Conservation (phyloP, 306 rosid species). For the Vigna unguiculata region DNA sequence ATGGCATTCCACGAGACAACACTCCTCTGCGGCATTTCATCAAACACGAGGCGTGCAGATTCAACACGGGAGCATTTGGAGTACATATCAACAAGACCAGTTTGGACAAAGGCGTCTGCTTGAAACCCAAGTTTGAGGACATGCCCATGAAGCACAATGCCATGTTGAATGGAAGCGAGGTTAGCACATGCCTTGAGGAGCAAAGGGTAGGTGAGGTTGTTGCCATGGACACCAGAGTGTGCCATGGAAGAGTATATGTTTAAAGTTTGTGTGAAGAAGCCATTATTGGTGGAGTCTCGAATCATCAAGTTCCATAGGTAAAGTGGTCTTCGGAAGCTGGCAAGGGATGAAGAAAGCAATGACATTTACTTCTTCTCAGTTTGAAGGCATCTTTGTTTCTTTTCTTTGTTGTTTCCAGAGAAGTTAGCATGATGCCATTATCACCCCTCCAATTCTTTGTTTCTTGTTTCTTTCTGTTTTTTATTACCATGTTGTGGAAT, state of each 20-base stretch:
- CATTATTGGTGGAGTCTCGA: conserved; percentile 54
- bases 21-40: conserved; percentile 61
- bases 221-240: conserved; percentile 55
- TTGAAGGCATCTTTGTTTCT: background rate
- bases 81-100: conserved; percentile 57
- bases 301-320: conserved; percentile 66
- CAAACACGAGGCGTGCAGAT: conserved; percentile 51
- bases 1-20: conserved; percentile 69
- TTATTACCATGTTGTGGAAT: background rate
- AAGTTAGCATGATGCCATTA: too few species aligned
- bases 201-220: conserved; percentile 59
- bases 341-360: conserved; percentile 35
- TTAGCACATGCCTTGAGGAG: conserved; percentile 62
- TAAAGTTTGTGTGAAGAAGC: conserved; percentile 49
- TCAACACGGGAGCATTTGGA: conserved; percentile 49
- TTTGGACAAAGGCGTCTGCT: conserved; percentile 55
- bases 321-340: conserved; percentile 49
- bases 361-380: conserved; percentile 42
- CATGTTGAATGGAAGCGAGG: conserved; percentile 52
- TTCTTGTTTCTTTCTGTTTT: background rate
- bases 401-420: background rate
- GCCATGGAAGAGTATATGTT: conserved; percentile 55
- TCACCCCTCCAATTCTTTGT: background rate
- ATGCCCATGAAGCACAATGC: conserved; percentile 55
- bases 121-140: conserved; percentile 52